phyloP scores from a whole-genome alignment of 805 yeast genomes.

The Barnettozyma californica region DNA sequence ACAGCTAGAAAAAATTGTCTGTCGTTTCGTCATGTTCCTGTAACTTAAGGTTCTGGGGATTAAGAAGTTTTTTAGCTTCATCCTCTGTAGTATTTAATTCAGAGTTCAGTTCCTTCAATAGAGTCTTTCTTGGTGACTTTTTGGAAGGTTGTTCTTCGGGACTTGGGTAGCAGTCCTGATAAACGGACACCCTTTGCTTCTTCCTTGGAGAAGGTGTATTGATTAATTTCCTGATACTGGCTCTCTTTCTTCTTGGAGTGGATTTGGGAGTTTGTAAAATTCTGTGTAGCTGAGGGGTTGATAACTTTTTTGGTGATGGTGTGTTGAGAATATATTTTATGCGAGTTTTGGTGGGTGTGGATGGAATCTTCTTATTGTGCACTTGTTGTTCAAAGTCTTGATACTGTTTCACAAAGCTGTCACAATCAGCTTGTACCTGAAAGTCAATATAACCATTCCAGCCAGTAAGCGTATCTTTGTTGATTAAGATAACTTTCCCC shows the following conservation, averaged over 20 bases:
- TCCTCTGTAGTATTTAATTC: not conserved
- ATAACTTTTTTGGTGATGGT: slow-evolving; percentile 8
- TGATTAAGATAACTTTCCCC: slow-evolving; percentile 74
- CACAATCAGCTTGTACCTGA: slow-evolving; percentile 78
- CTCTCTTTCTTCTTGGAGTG: slow-evolving; percentile 4
- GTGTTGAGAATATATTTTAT: slow-evolving; percentile 15
- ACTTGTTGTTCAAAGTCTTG: slow-evolving; percentile 18
- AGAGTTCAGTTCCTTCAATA: not conserved
- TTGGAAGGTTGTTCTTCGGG: slow-evolving; percentile 5
- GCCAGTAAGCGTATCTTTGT: slow-evolving; percentile 57
- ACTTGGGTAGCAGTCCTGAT: not conserved
- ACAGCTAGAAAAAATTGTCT: no score
- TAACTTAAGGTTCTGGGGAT: no score
- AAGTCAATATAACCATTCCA: slow-evolving; percentile 78
- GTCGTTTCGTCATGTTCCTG: no score
- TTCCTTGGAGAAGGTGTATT: slow-evolving; percentile 4
- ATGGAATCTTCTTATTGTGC: slow-evolving; percentile 25
- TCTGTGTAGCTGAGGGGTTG: slow-evolving; percentile 5
- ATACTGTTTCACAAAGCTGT: slow-evolving; percentile 55
- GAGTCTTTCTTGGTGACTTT: slow-evolving; percentile 3
- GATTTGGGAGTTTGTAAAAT: not conserved
- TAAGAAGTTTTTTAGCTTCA: slow-evolving; percentile 1
- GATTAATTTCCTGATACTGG: not conserved
- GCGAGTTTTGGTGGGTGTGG: slow-evolving; percentile 25
- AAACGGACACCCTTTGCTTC: not conserved